These are phyloP conservation scores for Cardamine resedifolia DNA, from an alignment of 345 rosid species.

Conservation along the genomic window DNA sequence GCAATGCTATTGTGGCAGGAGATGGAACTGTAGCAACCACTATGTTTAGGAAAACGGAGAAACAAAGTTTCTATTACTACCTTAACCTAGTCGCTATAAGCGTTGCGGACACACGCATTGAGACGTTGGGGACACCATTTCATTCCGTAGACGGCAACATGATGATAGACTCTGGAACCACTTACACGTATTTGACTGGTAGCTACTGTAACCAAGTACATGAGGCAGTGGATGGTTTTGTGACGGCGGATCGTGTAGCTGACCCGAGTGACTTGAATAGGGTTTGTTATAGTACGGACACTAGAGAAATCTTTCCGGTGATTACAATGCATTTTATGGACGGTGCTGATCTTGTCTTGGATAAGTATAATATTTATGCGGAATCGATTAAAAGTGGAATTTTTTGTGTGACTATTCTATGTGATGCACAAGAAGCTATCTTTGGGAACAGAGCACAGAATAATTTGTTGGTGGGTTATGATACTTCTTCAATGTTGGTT, in stretches of 20 bases:
- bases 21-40: not conserved
- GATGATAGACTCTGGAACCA: slow-evolving; percentile 12
- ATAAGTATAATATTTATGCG: not conserved
- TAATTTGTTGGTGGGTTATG: slow-evolving; percentile 27
- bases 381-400: not conserved
- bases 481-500: slow-evolving; percentile 5
- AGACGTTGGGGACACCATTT: slow-evolving; percentile 22
- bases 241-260: not conserved
- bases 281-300: not conserved
- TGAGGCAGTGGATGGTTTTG: not conserved
- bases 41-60: not conserved
- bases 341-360: slow-evolving; percentile 1
- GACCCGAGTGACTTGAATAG: not conserved
- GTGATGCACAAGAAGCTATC: not conserved
- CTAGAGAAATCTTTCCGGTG: not conserved
- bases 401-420: not conserved
- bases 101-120: not conserved
- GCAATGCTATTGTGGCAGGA: not conserved
- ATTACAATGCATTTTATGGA: not conserved
- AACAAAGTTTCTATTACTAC: not conserved
- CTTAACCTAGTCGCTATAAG: slow-evolving; percentile 25
- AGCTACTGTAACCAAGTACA: slow-evolving; percentile 11
- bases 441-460: slow-evolving; percentile 28
- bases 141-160: slow-evolving; percentile 11
- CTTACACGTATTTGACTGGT: not conserved